Evolutionary conservation across 768 basidiomycete genomes (phyloP).

Genomic region (Mycena rosella): DNA sequence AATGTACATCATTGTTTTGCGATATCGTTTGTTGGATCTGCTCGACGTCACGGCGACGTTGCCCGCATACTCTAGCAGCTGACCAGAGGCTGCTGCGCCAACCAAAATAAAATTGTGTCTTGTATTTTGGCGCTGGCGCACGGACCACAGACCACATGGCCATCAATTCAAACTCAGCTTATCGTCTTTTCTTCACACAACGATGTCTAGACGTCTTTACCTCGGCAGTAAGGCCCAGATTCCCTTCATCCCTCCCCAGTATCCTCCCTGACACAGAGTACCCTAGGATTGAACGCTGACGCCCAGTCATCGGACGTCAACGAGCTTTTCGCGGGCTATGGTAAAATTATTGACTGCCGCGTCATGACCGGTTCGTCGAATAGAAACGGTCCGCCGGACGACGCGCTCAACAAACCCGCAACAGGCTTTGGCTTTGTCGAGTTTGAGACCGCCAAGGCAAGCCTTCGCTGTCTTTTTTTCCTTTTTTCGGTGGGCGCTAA

Average conservation of each 20-base stretch:
- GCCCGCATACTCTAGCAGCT: too few relatives aligned
- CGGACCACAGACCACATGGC: slow-evolving; percentile 35
- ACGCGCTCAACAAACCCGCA: slow-evolving; percentile 39
- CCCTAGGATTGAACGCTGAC: slow-evolving; percentile 83
- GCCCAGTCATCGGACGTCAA: slow-evolving; percentile 86
- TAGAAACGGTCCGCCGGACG: slow-evolving; percentile 33
- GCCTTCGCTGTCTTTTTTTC: slow-evolving; percentile 30
- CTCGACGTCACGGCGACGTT: neutral
- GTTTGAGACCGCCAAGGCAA: slow-evolving; percentile 87
- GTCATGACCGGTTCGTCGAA: slow-evolving; percentile 88
- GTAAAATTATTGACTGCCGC: slow-evolving; percentile 89
- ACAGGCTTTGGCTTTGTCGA: slow-evolving; percentile 97
- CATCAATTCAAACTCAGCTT: slow-evolving; percentile 61
- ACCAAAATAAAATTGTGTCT: too few relatives aligned
- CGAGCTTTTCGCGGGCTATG: slow-evolving; percentile 93
- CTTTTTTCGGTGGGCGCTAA: slow-evolving; percentile 19
- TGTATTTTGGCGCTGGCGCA: slow-evolving; percentile 27
- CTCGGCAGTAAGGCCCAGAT: slow-evolving; percentile 75
- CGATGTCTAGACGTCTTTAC: slow-evolving; percentile 88
- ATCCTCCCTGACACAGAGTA: slow-evolving; percentile 13
- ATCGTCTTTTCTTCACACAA: slow-evolving; percentile 51
- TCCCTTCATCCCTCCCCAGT: slow-evolving; percentile 13
- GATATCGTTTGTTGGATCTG: slow-evolving; percentile 2
- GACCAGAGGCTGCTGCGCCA: too few relatives aligned
- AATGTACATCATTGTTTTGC: slow-evolving; percentile 33